Base-by-base conservation (phyloP, 1,139 yeast genomes). In the Taphrina deformans region DNA sequence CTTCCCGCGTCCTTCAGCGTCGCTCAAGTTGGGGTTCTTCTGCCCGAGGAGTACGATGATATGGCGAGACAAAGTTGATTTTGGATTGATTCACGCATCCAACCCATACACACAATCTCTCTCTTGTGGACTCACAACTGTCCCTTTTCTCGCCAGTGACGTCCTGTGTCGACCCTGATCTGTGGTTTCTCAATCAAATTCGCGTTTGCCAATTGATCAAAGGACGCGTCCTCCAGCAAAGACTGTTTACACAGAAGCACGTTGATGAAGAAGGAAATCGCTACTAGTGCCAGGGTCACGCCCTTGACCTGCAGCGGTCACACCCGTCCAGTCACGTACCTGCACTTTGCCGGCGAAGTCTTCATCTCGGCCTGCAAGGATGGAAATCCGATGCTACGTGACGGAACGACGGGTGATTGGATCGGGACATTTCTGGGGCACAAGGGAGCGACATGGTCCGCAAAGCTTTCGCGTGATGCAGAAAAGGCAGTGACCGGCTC, bases 401-500 rank as follows among this genome's bases (percentile, higher is more conserved):
- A 75, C 59, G 79, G 79, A 0, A 72, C 73, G 24, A 75, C 78
- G 14, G 79, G 79, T 1, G 79, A 76, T 67, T 76, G 79, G 79
- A 70, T 76, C 35, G 79, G 79, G 35, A 76, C 79, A 3, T 76
- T 73, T 63, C 67, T 76, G 9, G 79, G 79, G 12, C 79, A 76
- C 62, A 75, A 75, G 61, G 79, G 79, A 3, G 78, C 79, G 4
- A 74, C 74, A 5, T 75, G 78, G 77, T 74, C 77, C 59, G 72
- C 76, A n/a, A 67, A 75, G 24, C 62, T 76, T 41, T 72, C 75
- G 26, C 56, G 66, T 2, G 73, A 73, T 60, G 75, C 73, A 6
- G 60, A 67, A 1, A 66, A 64, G 61, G 76, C 75, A 4, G 72
- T 73, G 14, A 75, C 78, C 2, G 76, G 77, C 1, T 73, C 78